Percentiles rank a stretch among this genome's conserved stretches.
phyloP scores from a whole-genome alignment of 208 protist genomes.

The Crithidia fasciculata region DNA sequence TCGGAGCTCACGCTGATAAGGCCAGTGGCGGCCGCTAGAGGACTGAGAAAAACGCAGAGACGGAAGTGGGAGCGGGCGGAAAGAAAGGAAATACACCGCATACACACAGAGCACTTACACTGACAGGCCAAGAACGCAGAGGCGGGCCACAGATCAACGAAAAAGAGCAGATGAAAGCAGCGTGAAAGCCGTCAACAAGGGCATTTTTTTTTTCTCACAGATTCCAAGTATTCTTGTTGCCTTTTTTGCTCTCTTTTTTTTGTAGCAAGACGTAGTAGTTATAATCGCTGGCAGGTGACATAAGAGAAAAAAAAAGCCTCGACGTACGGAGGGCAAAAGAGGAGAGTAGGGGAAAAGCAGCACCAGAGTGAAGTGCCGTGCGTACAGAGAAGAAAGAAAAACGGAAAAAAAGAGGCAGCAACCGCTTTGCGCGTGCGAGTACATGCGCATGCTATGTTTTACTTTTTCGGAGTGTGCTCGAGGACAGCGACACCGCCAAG shows the following conservation, averaged over 20 bases:
- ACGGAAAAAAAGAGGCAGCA: background rate
- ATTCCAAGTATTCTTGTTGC: no score
- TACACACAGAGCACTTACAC: no score
- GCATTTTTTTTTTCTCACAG: no score
- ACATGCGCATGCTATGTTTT: background rate
- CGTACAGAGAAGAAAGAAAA: background rate
- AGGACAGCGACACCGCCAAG: slow-evolving; percentile 77
- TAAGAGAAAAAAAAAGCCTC: background rate
- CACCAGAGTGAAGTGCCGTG: background rate
- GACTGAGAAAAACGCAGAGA: no score
- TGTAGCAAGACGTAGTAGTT: background rate
- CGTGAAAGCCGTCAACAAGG: no score
- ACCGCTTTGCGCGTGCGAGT: no score
- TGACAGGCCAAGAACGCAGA: no score
- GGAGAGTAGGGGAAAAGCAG: slow-evolving; percentile 1
- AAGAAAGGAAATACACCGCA: no score
- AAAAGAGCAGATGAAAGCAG: background rate
- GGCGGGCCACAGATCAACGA: background rate
- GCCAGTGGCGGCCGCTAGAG: no score
- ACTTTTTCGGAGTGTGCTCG: slow-evolving; percentile 63
- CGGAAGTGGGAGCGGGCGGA: no score
- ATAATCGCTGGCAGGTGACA: background rate
- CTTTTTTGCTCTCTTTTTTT: background rate
- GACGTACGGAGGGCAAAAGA: background rate
- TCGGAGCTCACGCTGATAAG: no score